Evolutionary conservation across 495 filamentous ascomycete genomes (phyloP).

Genomic region (Jackrogersella multiformis): DNA sequence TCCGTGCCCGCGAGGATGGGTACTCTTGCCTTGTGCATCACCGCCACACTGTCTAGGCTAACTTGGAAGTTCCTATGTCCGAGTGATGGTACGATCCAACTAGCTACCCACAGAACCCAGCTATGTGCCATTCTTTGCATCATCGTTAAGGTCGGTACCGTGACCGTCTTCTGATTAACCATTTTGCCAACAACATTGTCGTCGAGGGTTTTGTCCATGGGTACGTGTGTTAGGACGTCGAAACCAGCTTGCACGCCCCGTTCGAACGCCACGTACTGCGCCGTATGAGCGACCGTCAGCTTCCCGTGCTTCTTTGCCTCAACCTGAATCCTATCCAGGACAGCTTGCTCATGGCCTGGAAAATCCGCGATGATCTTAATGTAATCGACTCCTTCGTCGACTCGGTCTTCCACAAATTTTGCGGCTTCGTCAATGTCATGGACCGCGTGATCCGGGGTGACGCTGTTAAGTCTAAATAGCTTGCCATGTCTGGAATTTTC

Average conservation of each 20-base stretch:
- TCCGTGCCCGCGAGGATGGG: constrained; percentile 46
- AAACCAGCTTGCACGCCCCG: constrained; percentile 41
- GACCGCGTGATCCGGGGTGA: constrained; percentile 35
- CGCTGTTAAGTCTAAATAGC: constrained; percentile 20
- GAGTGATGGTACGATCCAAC: constrained; percentile 10
- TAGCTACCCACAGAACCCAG: constrained; percentile 31
- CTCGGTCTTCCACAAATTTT: constrained; percentile 46
- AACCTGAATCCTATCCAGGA: constrained; percentile 38
- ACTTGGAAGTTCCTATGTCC: constrained; percentile 27
- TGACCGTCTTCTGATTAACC: constrained; percentile 30
- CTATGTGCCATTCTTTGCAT: constrained; percentile 35
- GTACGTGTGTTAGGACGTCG: constrained; percentile 47
- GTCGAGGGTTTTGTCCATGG: constrained; percentile 40
- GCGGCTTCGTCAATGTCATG: constrained; percentile 41
- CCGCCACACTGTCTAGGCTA: constrained; percentile 36
- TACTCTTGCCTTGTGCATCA: constrained; percentile 41
- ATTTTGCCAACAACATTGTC: constrained; percentile 28
- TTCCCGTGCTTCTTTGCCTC: constrained; percentile 38
- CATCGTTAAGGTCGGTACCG: constrained; percentile 47
- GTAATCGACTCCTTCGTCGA: constrained; percentile 47
- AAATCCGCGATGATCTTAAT: constrained; percentile 51
- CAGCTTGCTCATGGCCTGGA: constrained; percentile 44
- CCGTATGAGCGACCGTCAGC: constrained; percentile 42
- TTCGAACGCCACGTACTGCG: constrained; percentile 34
- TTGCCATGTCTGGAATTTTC: constrained; percentile 34